Evolutionary conservation across 805 yeast species (phyloP).

Genomic region (Saccharomycopsis selenospora): DNA sequence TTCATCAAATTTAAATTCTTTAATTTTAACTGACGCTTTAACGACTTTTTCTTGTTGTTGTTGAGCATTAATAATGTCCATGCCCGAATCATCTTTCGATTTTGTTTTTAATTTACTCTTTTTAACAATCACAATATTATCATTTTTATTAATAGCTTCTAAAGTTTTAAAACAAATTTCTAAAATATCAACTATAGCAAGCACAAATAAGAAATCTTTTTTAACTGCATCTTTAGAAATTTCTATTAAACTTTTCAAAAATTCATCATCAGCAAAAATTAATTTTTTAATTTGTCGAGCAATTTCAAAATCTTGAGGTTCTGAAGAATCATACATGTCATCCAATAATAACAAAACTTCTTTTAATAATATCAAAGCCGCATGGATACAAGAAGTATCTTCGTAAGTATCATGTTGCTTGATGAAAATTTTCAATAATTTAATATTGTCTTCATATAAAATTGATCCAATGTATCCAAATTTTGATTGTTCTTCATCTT

Average conservation of each 20-base stretch:
- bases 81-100: constrained; percentile 30
- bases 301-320: constrained; percentile 42
- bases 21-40: constrained; percentile 30
- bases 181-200: constrained; percentile 13
- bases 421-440: constrained; percentile 12
- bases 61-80: constrained; percentile 30
- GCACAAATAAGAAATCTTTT: constrained; percentile 13
- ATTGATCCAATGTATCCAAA: constrained; percentile 46
- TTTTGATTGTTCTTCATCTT: constrained; percentile 28
- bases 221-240: constrained; percentile 47
- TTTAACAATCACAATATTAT: constrained; percentile 25
- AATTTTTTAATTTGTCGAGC: constrained; percentile 56
- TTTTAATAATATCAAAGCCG: constrained; percentile 58
- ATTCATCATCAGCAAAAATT: constrained; percentile 61
- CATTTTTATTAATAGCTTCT: constrained; percentile 40
- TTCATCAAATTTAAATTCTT: constrained; percentile 38
- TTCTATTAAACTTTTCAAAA: constrained; percentile 61
- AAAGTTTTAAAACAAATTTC: constrained; percentile 30
- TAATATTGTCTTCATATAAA: constrained; percentile 48
- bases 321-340: constrained; percentile 34
- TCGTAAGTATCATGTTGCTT: constrained; percentile 31
- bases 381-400: constrained; percentile 58
- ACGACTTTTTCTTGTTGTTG: constrained; percentile 13
- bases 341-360: constrained; percentile 46
- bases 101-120: constrained; percentile 26